Percentiles rank a stretch among this genome's conserved stretches.
Evolutionary conservation across 2,329 filamentous ascomycete genomes (phyloP).

Genomic region (Akanthomyces muscarius): DNA sequence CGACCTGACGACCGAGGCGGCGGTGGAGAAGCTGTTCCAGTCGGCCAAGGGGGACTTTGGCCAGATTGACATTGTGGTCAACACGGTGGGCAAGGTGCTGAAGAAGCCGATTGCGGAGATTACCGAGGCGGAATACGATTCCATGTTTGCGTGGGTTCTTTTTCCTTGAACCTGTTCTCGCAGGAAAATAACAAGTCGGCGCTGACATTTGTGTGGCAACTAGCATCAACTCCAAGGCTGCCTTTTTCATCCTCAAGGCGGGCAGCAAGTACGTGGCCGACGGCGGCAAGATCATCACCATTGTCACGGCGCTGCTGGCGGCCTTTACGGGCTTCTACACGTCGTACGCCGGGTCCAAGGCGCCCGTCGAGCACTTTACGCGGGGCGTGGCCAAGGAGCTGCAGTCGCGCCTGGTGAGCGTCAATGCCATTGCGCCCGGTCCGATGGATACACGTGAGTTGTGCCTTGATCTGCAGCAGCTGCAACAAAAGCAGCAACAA

Average conservation of each 20-base stretch:
- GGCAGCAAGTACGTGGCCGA: slow-evolving; percentile 39
- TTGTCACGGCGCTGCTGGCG: slow-evolving; percentile 41
- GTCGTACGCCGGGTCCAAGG: slow-evolving; percentile 41
- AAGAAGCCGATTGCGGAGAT: slow-evolving; percentile 44
- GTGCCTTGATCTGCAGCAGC: neutral
- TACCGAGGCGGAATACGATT: slow-evolving; percentile 42
- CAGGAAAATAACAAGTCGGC: neutral
- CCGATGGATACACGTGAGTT: slow-evolving; percentile 39
- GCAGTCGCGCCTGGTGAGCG: slow-evolving; percentile 29
- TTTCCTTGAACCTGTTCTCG: no score
- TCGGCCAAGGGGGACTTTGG: slow-evolving; percentile 38
- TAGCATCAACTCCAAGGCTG: slow-evolving; percentile 43
- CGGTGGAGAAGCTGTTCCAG: slow-evolving; percentile 39
- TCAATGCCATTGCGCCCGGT: slow-evolving; percentile 34
- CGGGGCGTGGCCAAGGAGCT: slow-evolving; percentile 34
- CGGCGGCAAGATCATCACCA: slow-evolving; percentile 45
- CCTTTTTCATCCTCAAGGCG: slow-evolving; percentile 43
- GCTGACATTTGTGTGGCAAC: neutral
- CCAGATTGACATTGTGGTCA: slow-evolving; percentile 46
- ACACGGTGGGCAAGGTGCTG: slow-evolving; percentile 47
- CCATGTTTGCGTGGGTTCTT: slow-evolving; percentile 41
- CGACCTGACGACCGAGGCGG: slow-evolving; percentile 38
- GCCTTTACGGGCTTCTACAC: slow-evolving; percentile 45
- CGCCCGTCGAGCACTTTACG: slow-evolving; percentile 38
- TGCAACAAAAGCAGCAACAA: no score